Conservation (phyloP, 2,329 filamentous ascomycete genomes). For the Chaetothyriales sp. region DNA sequence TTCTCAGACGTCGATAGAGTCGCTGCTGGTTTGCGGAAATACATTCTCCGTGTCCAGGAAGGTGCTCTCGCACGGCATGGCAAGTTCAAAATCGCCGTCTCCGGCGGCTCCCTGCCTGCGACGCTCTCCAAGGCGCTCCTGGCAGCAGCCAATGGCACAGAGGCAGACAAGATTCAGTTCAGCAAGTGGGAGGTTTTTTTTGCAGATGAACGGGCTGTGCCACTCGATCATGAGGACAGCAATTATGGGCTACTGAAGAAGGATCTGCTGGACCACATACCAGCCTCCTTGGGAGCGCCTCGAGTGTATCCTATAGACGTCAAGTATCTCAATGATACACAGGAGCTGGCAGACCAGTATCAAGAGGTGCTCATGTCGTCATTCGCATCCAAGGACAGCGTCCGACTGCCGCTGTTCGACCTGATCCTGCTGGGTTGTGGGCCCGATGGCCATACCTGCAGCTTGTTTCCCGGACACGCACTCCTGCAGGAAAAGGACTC, state of each 20-base stretch:
- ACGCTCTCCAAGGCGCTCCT: constrained; percentile 76
- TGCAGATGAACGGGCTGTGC: constrained; percentile 89
- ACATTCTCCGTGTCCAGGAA: constrained; percentile 68
- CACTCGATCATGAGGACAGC: constrained; percentile 80
- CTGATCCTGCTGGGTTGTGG: constrained; percentile 85
- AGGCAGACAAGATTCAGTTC: constrained; percentile 49
- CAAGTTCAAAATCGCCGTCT: constrained; percentile 81
- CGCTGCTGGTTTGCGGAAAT: constrained; percentile 61
- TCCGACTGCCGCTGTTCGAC: constrained; percentile 90
- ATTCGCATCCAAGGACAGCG: constrained; percentile 84
- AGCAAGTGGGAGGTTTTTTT: constrained; percentile 96
- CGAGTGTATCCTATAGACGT: constrained; percentile 66
- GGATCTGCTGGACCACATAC: constrained; percentile 80
- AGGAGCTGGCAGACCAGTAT: constrained; percentile 88
- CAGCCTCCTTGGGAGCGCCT: constrained; percentile 48
- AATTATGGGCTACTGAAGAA: constrained; percentile 81
- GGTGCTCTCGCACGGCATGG: constrained; percentile 65
- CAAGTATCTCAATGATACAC: constrained; percentile 52
- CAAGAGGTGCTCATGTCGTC: constrained; percentile 71
- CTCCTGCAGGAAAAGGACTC: constrained; percentile 73
- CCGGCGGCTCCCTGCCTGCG: constrained; percentile 81
- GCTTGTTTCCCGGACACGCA: constrained; percentile 78
- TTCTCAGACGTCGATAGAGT: constrained; percentile 58
- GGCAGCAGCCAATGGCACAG: constrained; percentile 32
- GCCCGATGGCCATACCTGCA: constrained; percentile 94